Base-by-base conservation (phyloP, 768 basidiomycete species). In the Filobasidium wieringae region DNA sequence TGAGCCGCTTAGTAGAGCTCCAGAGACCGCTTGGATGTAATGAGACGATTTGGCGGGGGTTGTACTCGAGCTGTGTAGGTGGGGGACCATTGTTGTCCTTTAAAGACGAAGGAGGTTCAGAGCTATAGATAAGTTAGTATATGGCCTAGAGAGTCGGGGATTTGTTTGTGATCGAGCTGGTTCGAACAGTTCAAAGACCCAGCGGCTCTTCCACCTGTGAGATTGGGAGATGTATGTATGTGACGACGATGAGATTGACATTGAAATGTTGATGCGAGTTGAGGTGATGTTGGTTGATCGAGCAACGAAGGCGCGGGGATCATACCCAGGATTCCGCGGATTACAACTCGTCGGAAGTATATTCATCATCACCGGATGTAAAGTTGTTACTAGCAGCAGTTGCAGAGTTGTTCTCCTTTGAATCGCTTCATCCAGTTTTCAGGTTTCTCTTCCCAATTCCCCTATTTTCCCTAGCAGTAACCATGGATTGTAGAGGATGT, bases 11-110 rank as follows among this genome's bases (percentile, higher is more conserved):
- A 70, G 33, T 7, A 73, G 40, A 27, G 70, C 70, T 24, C 59
- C 54, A 4, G 67, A 63, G 29, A 73, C 57, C 2, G 64, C 45
- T 11, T 63, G 29, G 15, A 59, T 53, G 51, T 73, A 73, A 51
- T 73, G 72, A 9, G 50, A 62, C 7, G 68, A 65, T 58, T 73
- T 73, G n/a, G 69, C 67, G 29, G 53, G 39, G 14, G 60, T 61
- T 6, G 60, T 61, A 5, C 55, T 43, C 0, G 50, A 53, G 22
- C 49, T 7, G 26, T 53, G 50, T 19, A 61, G 55, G 36, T 47
- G 54, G 33, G 49, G 60, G 31, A 51, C 17, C 60, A 61, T 61
- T 26, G 54, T 31, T 27, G 40, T 26, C 1, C 15, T 5, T 22
- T 11, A 17, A 22, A 11, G 22, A 26, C n/a, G 43, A 5, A 50